phyloP scores from a whole-genome alignment of 108 stramenopile genomes.

The Nitzschia sp. region DNA sequence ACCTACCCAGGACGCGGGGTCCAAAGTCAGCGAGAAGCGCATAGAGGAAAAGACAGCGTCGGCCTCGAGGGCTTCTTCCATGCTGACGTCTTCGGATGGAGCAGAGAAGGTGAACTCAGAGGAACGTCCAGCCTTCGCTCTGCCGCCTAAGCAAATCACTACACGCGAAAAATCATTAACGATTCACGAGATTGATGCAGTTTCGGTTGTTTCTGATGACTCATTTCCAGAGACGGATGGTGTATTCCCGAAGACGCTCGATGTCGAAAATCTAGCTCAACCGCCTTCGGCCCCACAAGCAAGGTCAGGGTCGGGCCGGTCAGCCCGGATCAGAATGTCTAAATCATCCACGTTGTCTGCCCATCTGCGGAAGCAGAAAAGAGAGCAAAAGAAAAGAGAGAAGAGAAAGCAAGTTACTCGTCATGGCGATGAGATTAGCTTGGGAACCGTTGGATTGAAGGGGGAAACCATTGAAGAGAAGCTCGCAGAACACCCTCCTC shows the following conservation, averaged over 20 bases:
- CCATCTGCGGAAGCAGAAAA: slow-evolving; percentile 28
- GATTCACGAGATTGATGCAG: neutral
- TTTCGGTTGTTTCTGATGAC: slow-evolving; percentile 2
- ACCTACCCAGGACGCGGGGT: neutral
- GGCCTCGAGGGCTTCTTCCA: neutral
- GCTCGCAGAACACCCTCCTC: neutral
- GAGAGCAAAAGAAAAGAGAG: slow-evolving; percentile 7
- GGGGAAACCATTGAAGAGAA: neutral
- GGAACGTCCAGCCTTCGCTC: neutral
- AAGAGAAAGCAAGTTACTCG: slow-evolving; percentile 6
- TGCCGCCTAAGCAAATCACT: neutral
- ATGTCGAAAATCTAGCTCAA: neutral
- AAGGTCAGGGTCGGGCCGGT: neutral
- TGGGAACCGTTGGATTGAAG: slow-evolving; percentile 20
- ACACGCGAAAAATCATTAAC: neutral
- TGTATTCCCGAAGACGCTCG: neutral
- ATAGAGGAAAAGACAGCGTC: neutral
- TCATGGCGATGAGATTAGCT: slow-evolving; percentile 36
- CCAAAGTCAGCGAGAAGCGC: neutral
- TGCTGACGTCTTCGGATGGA: neutral
- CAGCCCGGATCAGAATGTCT: neutral
- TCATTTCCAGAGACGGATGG: neutral
- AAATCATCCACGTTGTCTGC: slow-evolving; percentile 17
- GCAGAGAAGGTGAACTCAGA: neutral
- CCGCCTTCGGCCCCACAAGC: neutral